Evolutionary conservation across 2,329 filamentous ascomycete genomes (phyloP), one percentile per base, ranked within the genome.

Genomic region (Xylaria sp.): DNA sequence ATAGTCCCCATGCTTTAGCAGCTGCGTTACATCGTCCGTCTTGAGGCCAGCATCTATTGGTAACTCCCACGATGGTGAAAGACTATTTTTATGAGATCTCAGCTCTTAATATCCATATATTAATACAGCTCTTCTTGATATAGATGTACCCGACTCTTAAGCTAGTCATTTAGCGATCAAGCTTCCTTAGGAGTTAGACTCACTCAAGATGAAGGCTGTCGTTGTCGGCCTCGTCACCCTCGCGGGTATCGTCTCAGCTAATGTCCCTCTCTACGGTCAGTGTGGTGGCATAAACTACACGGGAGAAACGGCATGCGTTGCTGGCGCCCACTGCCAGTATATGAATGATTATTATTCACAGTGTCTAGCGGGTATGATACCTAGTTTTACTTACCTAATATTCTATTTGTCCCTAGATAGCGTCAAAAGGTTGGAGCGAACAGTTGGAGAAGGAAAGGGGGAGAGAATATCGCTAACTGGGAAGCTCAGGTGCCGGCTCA

Each of bases 291-390:
- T 69, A 36, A 74, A 73, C 14, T 80, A 76, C 71, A 72, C 73
- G 0, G 78, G 79, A 0, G 69, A 77, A 7, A 78, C 76, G 5
- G 75, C 74, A 51, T 81, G 79, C 67, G 71, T 68, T 8, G 61
- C 74, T 0, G 75, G 75, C 39, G 73, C 75, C 14, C 71, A 72
- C 1, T 81, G 80, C 74, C 72, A 74, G 67, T 67, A 63, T 8
- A 65, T 71, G 4, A 81, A 80, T 69, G 69, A 77, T 34, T 80
- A 73, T 63, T 80, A 81, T 63, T 79, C 77, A 14, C 79, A 81
- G 73, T 81, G 79, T 62, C 32, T 79, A n/a, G 73, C 73, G 12
- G 66, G 74, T 76, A 74, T 39, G 8, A 58, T 19, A 2, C 3
- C 17, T n/a, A 19, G 11, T n/a, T 48, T 32, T 39, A 11, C 32